Percentiles rank a stretch among this genome's conserved stretches.
Evolutionary conservation across 805 yeast genomes (phyloP).

Genomic region (Candida lessepsii): DNA sequence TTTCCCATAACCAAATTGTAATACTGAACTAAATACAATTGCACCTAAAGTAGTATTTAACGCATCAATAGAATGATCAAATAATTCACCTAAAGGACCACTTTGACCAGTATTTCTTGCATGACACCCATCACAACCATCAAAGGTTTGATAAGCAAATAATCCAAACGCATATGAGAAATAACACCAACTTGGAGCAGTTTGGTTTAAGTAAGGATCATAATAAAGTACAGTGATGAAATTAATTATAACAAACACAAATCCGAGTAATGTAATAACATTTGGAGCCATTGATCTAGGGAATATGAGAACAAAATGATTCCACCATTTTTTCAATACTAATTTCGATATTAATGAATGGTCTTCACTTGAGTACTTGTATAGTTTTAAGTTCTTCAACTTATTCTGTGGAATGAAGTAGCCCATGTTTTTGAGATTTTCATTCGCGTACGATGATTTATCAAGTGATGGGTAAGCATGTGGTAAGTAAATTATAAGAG

Average conservation of each 20-base stretch:
- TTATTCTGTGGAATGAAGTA: slow-evolving; percentile 56
- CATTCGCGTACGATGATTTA: slow-evolving; percentile 2
- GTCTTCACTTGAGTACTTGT: slow-evolving; percentile 76
- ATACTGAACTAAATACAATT: slow-evolving; percentile 70
- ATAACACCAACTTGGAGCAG: slow-evolving; percentile 75
- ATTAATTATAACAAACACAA: slow-evolving; percentile 66
- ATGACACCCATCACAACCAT: slow-evolving; percentile 94
- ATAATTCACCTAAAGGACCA: slow-evolving; percentile 91
- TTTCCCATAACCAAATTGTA: slow-evolving; percentile 72
- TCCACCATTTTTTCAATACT: slow-evolving; percentile 82
- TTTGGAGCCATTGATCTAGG: slow-evolving; percentile 93
- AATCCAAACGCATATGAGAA: slow-evolving; percentile 75
- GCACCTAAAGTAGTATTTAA: slow-evolving; percentile 78
- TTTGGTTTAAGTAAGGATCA: slow-evolving; percentile 64
- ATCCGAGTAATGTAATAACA: slow-evolving; percentile 78
- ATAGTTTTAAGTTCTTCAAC: slow-evolving; percentile 52
- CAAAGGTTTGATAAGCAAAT: slow-evolving; percentile 91
- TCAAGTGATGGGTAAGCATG: too few relatives aligned
- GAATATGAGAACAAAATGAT: slow-evolving; percentile 64
- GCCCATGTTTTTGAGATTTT: slow-evolving; percentile 47
- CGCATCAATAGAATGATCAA: slow-evolving; percentile 82
- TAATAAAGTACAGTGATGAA: slow-evolving; percentile 62
- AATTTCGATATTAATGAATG: slow-evolving; percentile 74
- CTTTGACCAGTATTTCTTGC: slow-evolving; percentile 94
- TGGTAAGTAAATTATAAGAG: too few relatives aligned